Conservation (phyloP, 306 rosid species). For the Luffa aegyptiaca region DNA sequence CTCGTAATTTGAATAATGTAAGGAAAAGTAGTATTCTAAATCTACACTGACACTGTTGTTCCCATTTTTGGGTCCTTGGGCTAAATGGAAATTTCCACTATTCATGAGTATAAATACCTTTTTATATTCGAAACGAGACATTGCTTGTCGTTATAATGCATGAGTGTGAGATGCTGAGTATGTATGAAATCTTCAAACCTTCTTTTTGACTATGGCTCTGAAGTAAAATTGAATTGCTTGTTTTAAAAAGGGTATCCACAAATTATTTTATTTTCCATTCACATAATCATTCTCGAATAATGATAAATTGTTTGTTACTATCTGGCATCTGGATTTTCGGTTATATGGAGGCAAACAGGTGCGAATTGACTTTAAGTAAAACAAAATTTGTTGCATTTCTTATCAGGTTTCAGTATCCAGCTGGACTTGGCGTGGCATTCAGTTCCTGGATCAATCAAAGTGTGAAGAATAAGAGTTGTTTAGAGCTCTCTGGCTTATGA, state of each 20-base stretch:
- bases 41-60: neutral
- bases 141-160: neutral
- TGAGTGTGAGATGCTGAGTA: neutral
- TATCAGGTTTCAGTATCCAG: conserved; percentile 23
- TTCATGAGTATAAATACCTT: neutral
- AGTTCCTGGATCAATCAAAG: conserved; percentile 9
- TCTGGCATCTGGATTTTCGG: neutral
- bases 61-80: neutral
- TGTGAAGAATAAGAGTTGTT: neutral
- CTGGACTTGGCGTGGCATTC: conserved; percentile 9
- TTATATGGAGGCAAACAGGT: neutral
- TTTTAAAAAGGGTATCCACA: neutral
- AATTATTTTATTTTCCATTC: neutral
- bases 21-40: neutral
- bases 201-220: neutral
- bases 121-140: neutral
- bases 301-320: neutral
- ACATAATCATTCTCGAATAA: neutral
- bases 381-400: neutral
- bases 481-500: conserved; percentile 16
- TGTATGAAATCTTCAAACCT: neutral
- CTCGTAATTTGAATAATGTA: neutral
- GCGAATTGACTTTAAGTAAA: neutral
- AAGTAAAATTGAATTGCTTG: neutral
- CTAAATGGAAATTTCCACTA: neutral